Evolutionary conservation across 1,284 basidiomycete species (phyloP).

Genomic region (Entoloma clypeatum): DNA sequence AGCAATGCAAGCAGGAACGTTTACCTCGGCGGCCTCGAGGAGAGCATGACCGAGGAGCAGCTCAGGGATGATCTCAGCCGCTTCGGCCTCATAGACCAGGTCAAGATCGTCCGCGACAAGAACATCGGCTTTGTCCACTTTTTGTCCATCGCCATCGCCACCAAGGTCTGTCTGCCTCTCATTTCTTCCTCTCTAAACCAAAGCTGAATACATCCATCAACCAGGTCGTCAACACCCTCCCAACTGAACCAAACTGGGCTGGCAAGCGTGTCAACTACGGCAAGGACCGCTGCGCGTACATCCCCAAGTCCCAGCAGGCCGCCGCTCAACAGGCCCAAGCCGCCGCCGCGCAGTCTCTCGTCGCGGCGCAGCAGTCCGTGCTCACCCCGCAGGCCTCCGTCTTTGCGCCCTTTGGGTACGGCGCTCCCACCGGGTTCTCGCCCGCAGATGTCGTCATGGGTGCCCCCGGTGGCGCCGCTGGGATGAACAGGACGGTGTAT

Average conservation of each 20-base stretch:
- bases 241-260: conserved; percentile 87
- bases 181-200: background rate
- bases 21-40: conserved; percentile 88
- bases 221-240: conserved; percentile 85
- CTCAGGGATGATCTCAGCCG: conserved; percentile 82
- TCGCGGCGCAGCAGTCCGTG: conserved; percentile 59
- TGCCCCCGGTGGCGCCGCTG: conserved; percentile 25
- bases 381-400: conserved; percentile 31
- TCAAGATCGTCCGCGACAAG: conserved; percentile 97
- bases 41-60: conserved; percentile 84
- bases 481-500: conserved; percentile 86
- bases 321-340: conserved; percentile 79
- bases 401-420: no score
- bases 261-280: conserved; percentile 94
- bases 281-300: conserved; percentile 93
- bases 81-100: conserved; percentile 96
- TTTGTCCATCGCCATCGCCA: conserved; percentile 87
- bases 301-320: conserved; percentile 85
- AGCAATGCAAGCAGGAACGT: conserved; percentile 92
- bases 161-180: conserved; percentile 59
- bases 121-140: conserved; percentile 98
- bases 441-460: conserved; percentile 42
- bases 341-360: conserved; percentile 76
- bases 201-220: conserved; percentile 8
- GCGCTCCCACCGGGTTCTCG: conserved; percentile 31